These are phyloP conservation scores for Lenwebbia sp. DNA, from an alignment of 345 rosid genomes.

Conservation along the genomic window DNA sequence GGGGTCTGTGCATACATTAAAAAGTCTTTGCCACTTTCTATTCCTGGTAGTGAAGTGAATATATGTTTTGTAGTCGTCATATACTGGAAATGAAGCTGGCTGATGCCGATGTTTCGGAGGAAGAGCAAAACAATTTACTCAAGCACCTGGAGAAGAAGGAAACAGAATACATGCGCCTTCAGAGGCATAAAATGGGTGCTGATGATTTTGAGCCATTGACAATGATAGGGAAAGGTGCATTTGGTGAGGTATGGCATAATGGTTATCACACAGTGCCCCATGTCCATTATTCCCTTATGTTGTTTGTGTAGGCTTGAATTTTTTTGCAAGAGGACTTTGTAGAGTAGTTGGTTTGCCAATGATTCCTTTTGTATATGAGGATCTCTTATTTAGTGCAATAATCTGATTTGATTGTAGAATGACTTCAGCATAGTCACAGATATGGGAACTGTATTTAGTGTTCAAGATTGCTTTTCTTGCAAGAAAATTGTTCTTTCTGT, in stretches of 20 bases:
- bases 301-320: background rate
- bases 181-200: conserved; percentile 97
- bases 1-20: background rate
- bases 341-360: background rate
- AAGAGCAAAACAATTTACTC: conserved; percentile 82
- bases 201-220: conserved; percentile 98
- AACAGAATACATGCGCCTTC: conserved; percentile 95
- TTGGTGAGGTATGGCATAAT: conserved; percentile 68
- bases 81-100: conserved; percentile 91
- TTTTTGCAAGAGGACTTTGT: background rate
- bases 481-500: background rate
- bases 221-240: conserved; percentile 98
- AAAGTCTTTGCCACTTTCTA: background rate
- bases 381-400: background rate
- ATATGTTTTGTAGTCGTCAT: conserved; percentile 54
- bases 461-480: background rate
- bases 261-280: background rate
- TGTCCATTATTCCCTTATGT: background rate
- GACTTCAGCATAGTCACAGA: background rate
- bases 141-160: conserved; percentile 90
- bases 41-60: background rate
- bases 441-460: background rate
- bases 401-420: background rate
- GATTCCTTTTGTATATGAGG: background rate
- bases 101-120: conserved; percentile 94